Conservation (phyloP, 176 grass and related monocot species). For the sorghum (Sorghum bicolor) region Sorghum_bicolor_NCBIv3 NC_012870.2:65933001-65933500, state of each 20-base stretch:
- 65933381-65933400: background rate
- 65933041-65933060: constrained; percentile 42
- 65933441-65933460: constrained; percentile 7
- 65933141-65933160: constrained; percentile 56
- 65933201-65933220: constrained; percentile 63
- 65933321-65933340: constrained; percentile 49
- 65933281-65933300: constrained; percentile 50
- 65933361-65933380: background rate
- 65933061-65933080: constrained; percentile 32
- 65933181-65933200: constrained; percentile 93
- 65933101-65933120: constrained; percentile 36
- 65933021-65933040: constrained; percentile 30
- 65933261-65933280: constrained; percentile 47
- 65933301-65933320: constrained; percentile 65
- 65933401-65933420: constrained; percentile 25
- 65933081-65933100: constrained; percentile 40
- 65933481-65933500: constrained; percentile 40
- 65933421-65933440: constrained; percentile 6
- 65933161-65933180: constrained; percentile 84
- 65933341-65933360: constrained; percentile 28
- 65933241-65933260: constrained; percentile 40
- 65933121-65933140: constrained; percentile 52
- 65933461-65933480: background rate
- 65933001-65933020: constrained; percentile 35
- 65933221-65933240: constrained; percentile 59